phyloP scores from a whole-genome alignment of 2,329 filamentous ascomycete genomes.

The Sarocladium oryzae region DNA sequence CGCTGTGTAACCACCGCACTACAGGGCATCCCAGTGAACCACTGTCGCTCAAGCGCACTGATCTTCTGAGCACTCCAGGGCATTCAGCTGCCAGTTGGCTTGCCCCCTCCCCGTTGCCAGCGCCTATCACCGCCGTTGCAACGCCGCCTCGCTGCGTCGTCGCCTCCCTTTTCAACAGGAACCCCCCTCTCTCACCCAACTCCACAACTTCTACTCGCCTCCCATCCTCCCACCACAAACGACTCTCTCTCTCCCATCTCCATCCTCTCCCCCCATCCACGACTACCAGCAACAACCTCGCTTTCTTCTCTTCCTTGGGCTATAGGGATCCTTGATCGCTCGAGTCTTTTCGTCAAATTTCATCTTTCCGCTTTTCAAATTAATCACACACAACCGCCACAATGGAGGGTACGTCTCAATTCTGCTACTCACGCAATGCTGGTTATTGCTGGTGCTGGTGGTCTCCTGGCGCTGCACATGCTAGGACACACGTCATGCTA shows the following conservation, averaged over 20 bases:
- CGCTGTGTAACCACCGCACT: neutral
- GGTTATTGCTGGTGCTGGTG: constrained; percentile 10
- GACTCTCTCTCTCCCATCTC: constrained; percentile 17
- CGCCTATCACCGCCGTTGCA: neutral
- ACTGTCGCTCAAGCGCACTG: neutral
- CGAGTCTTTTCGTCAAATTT: constrained; percentile 15
- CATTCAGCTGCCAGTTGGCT: neutral
- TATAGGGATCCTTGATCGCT: constrained; percentile 17
- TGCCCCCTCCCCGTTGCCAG: neutral
- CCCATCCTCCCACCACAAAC: constrained; percentile 7
- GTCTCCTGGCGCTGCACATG: constrained; percentile 15
- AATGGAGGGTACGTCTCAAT: constrained; percentile 48
- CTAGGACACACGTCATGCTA: constrained; percentile 6
- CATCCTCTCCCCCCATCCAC: constrained; percentile 24
- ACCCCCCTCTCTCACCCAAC: neutral
- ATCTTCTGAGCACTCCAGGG: neutral
- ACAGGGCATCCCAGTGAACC: neutral
- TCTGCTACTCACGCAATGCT: constrained; percentile 21
- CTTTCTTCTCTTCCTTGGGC: constrained; percentile 25
- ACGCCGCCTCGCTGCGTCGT: constrained; percentile 7
- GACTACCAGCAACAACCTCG: constrained; percentile 19
- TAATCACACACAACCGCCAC: constrained; percentile 34
- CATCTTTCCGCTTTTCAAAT: constrained; percentile 12
- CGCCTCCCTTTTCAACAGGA: constrained; percentile 12
- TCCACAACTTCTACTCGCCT: constrained; percentile 8